phyloP scores from a whole-genome alignment of 2,329 filamentous ascomycete genomes.

The Polytolypa hystricis region DNA sequence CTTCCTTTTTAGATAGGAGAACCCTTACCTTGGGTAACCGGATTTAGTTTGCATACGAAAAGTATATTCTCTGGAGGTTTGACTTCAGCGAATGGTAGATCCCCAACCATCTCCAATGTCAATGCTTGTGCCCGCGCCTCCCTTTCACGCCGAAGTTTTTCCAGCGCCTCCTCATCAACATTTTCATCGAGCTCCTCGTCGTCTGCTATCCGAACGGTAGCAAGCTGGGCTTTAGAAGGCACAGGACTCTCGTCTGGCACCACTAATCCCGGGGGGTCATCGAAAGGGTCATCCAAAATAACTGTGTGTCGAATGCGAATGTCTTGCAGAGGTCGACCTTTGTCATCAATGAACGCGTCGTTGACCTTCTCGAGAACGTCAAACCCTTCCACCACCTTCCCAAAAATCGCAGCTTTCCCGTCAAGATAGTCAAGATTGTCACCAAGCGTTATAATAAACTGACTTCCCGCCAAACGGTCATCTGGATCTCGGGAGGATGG shows the following conservation, averaged over 20 bases:
- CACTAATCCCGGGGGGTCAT: slow-evolving; percentile 64
- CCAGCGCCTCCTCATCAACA: slow-evolving; percentile 67
- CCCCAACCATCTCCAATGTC: slow-evolving; percentile 94
- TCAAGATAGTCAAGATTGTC: slow-evolving; percentile 85
- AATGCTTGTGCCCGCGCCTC: slow-evolving; percentile 90
- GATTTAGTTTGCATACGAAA: slow-evolving; percentile 97
- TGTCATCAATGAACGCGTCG: slow-evolving; percentile 72
- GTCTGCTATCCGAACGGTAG: slow-evolving; percentile 82
- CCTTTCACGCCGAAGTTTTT: slow-evolving; percentile 70
- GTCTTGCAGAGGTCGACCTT: slow-evolving; percentile 79
- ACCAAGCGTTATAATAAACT: slow-evolving; percentile 87
- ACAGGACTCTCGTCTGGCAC: slow-evolving; percentile 71
- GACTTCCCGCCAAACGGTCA: slow-evolving; percentile 70
- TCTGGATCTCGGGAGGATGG: slow-evolving; percentile 67
- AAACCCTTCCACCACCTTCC: slow-evolving; percentile 90
- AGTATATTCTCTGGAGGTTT: slow-evolving; percentile 94
- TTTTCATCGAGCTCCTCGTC: slow-evolving; percentile 73
- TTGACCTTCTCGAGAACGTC: slow-evolving; percentile 92
- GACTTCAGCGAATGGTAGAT: slow-evolving; percentile 93
- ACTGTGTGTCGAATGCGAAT: slow-evolving; percentile 91
- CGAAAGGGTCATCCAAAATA: slow-evolving; percentile 81
- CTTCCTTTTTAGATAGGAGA: neutral
- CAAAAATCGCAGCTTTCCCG: slow-evolving; percentile 89
- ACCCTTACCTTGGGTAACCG: slow-evolving; percentile 68
- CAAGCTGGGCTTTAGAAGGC: slow-evolving; percentile 73